These are phyloP conservation scores for Orbilia quercus DNA, from an alignment of 2,329 filamentous ascomycete species.

Conservation along the genomic window DNA sequence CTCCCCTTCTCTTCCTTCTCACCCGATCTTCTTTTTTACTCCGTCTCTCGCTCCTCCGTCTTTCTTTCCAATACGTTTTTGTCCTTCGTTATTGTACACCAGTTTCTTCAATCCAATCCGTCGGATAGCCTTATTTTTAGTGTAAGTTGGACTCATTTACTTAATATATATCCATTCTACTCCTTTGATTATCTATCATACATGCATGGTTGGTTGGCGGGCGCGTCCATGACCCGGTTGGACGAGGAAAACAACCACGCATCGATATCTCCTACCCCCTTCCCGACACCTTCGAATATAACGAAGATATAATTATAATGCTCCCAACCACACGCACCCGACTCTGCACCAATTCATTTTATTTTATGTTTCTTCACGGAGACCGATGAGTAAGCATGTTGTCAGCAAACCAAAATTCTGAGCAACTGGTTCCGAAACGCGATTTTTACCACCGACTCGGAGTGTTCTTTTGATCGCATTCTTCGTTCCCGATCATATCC, in stretches of 20 bases:
- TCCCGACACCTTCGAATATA: no score
- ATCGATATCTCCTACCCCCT: no score
- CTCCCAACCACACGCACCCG: no score
- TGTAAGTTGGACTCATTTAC: slow-evolving; percentile 12
- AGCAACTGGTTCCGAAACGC: slow-evolving; percentile 30
- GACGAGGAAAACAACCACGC: no score
- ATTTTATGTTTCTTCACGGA: no score
- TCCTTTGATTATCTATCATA: no score
- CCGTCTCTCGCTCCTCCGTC: slow-evolving; percentile 56
- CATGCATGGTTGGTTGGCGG: no score
- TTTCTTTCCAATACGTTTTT: slow-evolving; percentile 22
- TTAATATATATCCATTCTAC: neutral
- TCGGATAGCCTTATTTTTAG: neutral
- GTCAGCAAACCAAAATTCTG: neutral
- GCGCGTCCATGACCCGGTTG: no score
- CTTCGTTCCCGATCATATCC: no score
- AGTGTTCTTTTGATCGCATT: slow-evolving; percentile 20
- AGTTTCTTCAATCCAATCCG: slow-evolving; percentile 12
- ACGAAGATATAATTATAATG: no score
- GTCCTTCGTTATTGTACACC: slow-evolving; percentile 42
- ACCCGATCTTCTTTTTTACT: slow-evolving; percentile 43
- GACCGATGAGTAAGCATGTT: no score
- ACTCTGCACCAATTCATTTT: no score
- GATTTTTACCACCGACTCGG: neutral
- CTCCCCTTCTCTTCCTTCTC: slow-evolving; percentile 32